These are phyloP conservation scores for Penicillium sp. DNA, from an alignment of 2,329 filamentous ascomycete genomes.

Conservation along the genomic window DNA sequence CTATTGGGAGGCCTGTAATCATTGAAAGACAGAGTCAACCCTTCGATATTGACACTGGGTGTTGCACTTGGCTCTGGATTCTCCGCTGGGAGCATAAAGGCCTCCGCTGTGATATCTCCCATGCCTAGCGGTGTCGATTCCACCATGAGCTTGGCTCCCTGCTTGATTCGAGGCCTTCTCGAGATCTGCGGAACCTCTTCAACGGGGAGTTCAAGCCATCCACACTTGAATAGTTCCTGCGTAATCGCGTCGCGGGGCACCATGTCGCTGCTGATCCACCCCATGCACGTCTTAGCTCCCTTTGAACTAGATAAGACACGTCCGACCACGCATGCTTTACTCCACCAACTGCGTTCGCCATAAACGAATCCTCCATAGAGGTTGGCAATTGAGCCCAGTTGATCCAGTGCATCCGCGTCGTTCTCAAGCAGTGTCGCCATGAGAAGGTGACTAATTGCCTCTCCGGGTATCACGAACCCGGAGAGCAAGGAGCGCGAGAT, in stretches of 20 bases:
- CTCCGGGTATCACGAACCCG: constrained; percentile 56
- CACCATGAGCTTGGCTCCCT: constrained; percentile 39
- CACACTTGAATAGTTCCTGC: constrained; percentile 34
- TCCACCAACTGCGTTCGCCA: constrained; percentile 55
- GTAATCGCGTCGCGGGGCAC: constrained; percentile 40
- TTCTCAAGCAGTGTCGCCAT: constrained; percentile 59
- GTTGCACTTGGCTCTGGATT: constrained; percentile 14
- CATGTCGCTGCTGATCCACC: constrained; percentile 51
- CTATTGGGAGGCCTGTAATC: constrained; percentile 11
- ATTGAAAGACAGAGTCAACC: constrained; percentile 29
- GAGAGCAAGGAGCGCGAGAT: constrained; percentile 57
- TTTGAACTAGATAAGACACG: constrained; percentile 51
- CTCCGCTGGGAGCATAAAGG: constrained; percentile 43
- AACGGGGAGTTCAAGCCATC: constrained; percentile 53
- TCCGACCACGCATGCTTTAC: constrained; percentile 56
- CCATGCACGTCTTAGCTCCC: constrained; percentile 53
- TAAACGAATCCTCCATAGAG: constrained; percentile 58
- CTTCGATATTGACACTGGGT: constrained; percentile 23
- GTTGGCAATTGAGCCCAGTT: constrained; percentile 52
- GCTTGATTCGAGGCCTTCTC: constrained; percentile 46
- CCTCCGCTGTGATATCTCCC: constrained; percentile 38
- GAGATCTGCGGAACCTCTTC: constrained; percentile 29
- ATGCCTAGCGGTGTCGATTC: constrained; percentile 44
- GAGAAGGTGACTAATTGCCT: constrained; percentile 55
- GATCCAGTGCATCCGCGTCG: constrained; percentile 49